These are phyloP conservation scores for Posidonia australis DNA, from an alignment of 106 monocot genomes.

Conservation along the genomic window DNA sequence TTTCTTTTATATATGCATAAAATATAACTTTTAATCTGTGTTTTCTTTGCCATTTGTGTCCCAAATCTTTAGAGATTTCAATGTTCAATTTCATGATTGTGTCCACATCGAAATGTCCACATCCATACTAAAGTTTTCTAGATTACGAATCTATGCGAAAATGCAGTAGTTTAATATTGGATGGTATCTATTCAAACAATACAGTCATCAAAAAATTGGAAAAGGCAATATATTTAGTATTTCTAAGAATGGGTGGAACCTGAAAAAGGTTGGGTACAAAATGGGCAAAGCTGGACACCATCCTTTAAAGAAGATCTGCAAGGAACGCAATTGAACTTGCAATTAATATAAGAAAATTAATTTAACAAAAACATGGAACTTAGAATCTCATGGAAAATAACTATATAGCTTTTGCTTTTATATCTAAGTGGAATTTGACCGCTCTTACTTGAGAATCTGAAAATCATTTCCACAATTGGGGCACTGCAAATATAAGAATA, in stretches of 20 bases:
- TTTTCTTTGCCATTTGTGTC: too few species aligned
- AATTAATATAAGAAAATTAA: neutral
- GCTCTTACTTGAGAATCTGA: constrained; percentile 23
- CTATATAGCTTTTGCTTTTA: neutral
- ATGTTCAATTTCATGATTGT: too few species aligned
- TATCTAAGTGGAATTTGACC: neutral
- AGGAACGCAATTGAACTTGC: neutral
- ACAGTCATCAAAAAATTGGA: too few species aligned
- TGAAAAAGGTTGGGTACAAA: constrained; percentile 28
- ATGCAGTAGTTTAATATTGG: too few species aligned
- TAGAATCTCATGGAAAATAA: neutral
- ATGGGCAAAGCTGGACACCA: constrained; percentile 24
- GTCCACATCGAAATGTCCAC: too few species aligned
- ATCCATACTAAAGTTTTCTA: too few species aligned
- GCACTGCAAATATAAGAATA: constrained; percentile 14
- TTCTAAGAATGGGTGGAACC: constrained; percentile 4
- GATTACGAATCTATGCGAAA: too few species aligned
- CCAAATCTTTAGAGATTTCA: too few species aligned
- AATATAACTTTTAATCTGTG: too few species aligned
- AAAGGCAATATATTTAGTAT: neutral
- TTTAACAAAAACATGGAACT: neutral
- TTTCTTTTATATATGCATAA: too few species aligned
- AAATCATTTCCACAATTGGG: constrained; percentile 29
- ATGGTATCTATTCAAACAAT: too few species aligned
- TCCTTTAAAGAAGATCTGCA: constrained; percentile 29